phyloP scores from a whole-genome alignment of 1,284 basidiomycete species.

The Naganishia albida region DNA sequence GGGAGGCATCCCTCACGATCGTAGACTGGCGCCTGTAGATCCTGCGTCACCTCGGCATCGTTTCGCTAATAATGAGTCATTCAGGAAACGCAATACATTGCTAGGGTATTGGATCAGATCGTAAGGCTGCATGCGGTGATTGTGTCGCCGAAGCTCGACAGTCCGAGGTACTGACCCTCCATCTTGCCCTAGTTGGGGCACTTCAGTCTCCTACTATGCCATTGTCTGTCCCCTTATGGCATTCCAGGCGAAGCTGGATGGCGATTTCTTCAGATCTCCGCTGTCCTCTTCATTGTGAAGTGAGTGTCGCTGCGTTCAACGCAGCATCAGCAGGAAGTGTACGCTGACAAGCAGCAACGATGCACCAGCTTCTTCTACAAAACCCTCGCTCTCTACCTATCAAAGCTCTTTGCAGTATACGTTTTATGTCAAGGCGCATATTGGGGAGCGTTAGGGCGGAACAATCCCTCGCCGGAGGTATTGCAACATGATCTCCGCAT shows the following conservation, averaged over 20 bases:
- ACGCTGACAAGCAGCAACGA: neutral
- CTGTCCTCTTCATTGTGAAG: neutral
- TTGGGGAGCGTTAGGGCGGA: neutral
- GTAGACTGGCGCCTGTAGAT: too few species aligned
- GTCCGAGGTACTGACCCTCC: too few species aligned
- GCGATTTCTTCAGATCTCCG: neutral
- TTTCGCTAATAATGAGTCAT: too few species aligned
- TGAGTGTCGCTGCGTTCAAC: neutral
- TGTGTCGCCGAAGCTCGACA: too few species aligned
- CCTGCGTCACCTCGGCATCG: too few species aligned
- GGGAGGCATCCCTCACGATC: too few species aligned
- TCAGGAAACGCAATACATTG: too few species aligned
- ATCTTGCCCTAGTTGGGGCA: too few species aligned
- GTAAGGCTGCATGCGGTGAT: too few species aligned
- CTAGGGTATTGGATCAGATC: too few species aligned
- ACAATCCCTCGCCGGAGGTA: neutral
- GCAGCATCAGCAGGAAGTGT: neutral
- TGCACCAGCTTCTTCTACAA: neutral
- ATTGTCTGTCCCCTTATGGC: too few species aligned
- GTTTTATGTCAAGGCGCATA: neutral
- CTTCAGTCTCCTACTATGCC: too few species aligned
- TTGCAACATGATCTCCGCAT: constrained; percentile 4
- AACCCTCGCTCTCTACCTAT: constrained; percentile 5
- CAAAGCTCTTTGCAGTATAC: constrained; percentile 7
- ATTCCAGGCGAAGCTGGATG: neutral